Evolutionary conservation across 805 yeast species (phyloP).

Genomic region (Candida qinlingensis): DNA sequence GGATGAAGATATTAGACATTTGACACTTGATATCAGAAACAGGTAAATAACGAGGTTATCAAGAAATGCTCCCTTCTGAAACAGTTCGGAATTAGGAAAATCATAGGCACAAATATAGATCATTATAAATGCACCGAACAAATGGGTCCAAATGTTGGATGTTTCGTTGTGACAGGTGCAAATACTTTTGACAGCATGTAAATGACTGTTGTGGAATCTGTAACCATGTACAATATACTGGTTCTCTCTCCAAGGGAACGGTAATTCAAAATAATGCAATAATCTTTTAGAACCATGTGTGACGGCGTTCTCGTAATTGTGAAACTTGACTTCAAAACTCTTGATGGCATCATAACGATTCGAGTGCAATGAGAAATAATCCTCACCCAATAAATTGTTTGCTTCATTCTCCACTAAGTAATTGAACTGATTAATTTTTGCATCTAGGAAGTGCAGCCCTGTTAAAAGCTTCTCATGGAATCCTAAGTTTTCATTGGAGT

Average conservation of each 20-base stretch:
- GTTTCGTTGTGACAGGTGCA: conserved; percentile 78
- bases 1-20: conserved; percentile 74
- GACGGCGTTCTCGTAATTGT: conserved; percentile 43
- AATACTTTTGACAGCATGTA: conserved; percentile 54
- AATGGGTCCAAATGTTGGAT: conserved; percentile 90
- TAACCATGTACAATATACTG: conserved; percentile 80
- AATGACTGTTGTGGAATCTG: conserved; percentile 66
- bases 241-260: conserved; percentile 91
- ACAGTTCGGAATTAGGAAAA: conserved; percentile 58
- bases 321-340: conserved; percentile 31
- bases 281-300: conserved; percentile 39
- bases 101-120: conserved; percentile 51
- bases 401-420: conserved; percentile 26
- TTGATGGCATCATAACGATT: conserved; percentile 18
- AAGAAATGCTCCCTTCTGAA: conserved; percentile 30
- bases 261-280: conserved; percentile 80
- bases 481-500: conserved; percentile 18
- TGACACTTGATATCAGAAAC: conserved; percentile 66
- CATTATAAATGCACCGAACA: conserved; percentile 60
- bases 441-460: conserved; percentile 34
- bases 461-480: conserved; percentile 30
- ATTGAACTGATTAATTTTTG: conserved; percentile 36
- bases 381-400: conserved; percentile 14
- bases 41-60: conserved; percentile 53
- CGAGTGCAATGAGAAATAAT: conserved; percentile 12